Percentiles rank a stretch among this genome's conserved stretches.
These are phyloP conservation scores for Raphanus hybrid DNA, from an alignment of 441 rosid species.

Conservation along the genomic window DNA sequence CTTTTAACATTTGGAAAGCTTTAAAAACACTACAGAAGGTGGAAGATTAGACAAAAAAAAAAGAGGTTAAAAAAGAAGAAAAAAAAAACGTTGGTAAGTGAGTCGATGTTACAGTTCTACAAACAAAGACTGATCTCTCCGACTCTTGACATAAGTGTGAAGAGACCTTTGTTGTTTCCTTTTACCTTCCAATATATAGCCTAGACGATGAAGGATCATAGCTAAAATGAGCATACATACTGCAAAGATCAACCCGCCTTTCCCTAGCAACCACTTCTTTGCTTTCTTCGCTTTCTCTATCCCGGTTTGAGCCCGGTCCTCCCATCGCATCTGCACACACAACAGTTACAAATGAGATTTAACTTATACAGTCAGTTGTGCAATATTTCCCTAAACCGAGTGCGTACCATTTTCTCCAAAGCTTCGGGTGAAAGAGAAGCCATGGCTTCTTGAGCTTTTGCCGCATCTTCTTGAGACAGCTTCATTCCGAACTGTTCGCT, in stretches of 20 bases:
- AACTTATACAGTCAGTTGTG: not conserved
- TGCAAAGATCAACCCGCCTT: slow-evolving; percentile 82
- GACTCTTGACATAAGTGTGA: too few species aligned
- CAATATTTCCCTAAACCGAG: not conserved
- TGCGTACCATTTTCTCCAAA: slow-evolving; percentile 82
- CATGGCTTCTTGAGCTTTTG: slow-evolving; percentile 89
- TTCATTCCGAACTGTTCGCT: slow-evolving; percentile 85
- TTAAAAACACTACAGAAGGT: slow-evolving; percentile 18
- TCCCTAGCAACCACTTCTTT: slow-evolving; percentile 88
- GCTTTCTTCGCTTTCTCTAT: slow-evolving; percentile 74
- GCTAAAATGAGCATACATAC: slow-evolving; percentile 82
- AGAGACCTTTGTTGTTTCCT: not conserved
- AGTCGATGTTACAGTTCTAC: slow-evolving; percentile 28
- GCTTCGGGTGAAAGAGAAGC: slow-evolving; percentile 78
- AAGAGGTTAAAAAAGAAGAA: not conserved
- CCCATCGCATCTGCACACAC: slow-evolving; percentile 84
- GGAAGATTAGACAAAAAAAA: slow-evolving; percentile 11
- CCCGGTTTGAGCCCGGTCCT: slow-evolving; percentile 79
- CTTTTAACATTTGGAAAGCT: too few species aligned
- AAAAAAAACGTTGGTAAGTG: not conserved
- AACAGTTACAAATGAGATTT: slow-evolving; percentile 6
- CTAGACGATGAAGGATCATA: slow-evolving; percentile 72
- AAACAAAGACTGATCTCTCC: not conserved
- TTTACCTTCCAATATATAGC: slow-evolving; percentile 73
- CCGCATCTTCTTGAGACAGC: slow-evolving; percentile 87